Conservation (phyloP, 108 stramenopile genomes). For the Cyclotella baltica region DNA sequence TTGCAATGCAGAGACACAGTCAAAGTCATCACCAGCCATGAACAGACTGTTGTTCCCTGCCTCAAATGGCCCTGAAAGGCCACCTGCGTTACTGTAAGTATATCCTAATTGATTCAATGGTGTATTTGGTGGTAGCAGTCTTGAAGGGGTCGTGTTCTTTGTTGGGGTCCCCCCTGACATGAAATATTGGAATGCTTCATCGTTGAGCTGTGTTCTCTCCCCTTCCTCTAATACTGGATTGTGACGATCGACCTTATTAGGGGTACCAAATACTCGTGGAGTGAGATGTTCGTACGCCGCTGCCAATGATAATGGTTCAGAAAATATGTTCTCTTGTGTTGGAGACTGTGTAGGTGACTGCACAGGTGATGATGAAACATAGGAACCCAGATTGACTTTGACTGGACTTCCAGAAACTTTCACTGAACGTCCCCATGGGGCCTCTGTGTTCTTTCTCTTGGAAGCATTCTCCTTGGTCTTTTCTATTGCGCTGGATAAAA, state of each 20-base stretch:
- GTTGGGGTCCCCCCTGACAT: conserved; percentile 27
- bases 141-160: conserved; percentile 20
- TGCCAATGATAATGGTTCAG: conserved; percentile 23
- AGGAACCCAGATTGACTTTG: conserved; percentile 19
- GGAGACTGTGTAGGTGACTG: not conserved
- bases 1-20: conserved; percentile 47
- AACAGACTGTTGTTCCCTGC: conserved; percentile 49
- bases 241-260: conserved; percentile 3
- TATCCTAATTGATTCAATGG: conserved; percentile 40
- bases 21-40: conserved; percentile 46
- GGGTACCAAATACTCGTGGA: conserved; percentile 10
- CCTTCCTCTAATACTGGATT: not conserved
- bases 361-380: conserved; percentile 16
- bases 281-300: conserved; percentile 25
- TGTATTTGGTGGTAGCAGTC: conserved; percentile 24
- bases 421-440: not conserved
- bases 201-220: not conserved
- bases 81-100: conserved; percentile 13
- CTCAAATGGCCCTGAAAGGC: conserved; percentile 42
- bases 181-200: conserved; percentile 45
- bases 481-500: conserved; percentile 39
- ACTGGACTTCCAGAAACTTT: conserved; percentile 39
- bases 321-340: conserved; percentile 10
- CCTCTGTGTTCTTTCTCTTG: conserved; percentile 6
- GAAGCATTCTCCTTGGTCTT: conserved; percentile 29